phyloP scores from a whole-genome alignment of 345 rosid species.

The Pseudoturritis turrita region DNA sequence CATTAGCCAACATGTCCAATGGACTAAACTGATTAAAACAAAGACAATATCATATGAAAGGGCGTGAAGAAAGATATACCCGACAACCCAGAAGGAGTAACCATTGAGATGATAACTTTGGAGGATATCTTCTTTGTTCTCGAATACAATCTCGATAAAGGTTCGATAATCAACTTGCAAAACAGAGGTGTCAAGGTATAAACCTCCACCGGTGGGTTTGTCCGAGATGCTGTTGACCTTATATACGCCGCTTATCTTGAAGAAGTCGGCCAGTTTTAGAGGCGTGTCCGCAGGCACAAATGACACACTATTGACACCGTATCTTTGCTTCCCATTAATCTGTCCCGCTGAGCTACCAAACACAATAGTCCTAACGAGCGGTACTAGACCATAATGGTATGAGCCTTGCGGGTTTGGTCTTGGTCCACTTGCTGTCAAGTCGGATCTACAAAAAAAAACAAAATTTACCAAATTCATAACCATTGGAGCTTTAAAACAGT shows the following conservation, averaged over 20 bases:
- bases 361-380: slow-evolving; percentile 49
- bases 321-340: slow-evolving; percentile 73
- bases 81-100: slow-evolving; percentile 78
- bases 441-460: slow-evolving; percentile 42
- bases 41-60: not conserved
- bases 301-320: slow-evolving; percentile 80
- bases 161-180: slow-evolving; percentile 66
- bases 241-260: slow-evolving; percentile 75
- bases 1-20: not conserved
- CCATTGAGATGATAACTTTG: slow-evolving; percentile 96
- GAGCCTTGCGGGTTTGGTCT: slow-evolving; percentile 99
- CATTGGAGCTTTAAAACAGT: not conserved
- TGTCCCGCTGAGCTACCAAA: slow-evolving; percentile 66
- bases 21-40: not conserved
- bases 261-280: slow-evolving; percentile 75
- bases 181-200: slow-evolving; percentile 78
- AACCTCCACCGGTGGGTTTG: slow-evolving; percentile 55
- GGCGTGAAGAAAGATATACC: slow-evolving; percentile 43
- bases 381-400: slow-evolving; percentile 92
- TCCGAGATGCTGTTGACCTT: slow-evolving; percentile 62
- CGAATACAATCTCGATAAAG: slow-evolving; percentile 67
- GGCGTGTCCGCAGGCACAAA: slow-evolving; percentile 79
- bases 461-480: not conserved
- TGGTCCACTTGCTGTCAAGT: slow-evolving; percentile 97
- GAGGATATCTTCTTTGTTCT: slow-evolving; percentile 62